These are phyloP conservation scores for Cladosporium sp. DNA, from an alignment of 2,329 filamentous ascomycete species.

Conservation along the genomic window DNA sequence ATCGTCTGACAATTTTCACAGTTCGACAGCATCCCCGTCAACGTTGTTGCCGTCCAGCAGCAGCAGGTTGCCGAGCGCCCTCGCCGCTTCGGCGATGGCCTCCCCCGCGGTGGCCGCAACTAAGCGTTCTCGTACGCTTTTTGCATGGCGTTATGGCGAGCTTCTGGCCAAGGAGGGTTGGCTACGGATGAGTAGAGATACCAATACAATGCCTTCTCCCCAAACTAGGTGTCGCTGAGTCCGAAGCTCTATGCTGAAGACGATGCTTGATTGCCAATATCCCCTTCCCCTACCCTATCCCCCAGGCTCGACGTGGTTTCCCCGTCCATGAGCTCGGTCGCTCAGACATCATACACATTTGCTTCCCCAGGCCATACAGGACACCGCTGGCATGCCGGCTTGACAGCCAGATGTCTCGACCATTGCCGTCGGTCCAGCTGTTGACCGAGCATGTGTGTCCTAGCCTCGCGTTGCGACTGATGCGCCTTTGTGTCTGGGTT, in stretches of 20 bases:
- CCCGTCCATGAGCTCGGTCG: too few species aligned
- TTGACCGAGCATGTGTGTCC: too few species aligned
- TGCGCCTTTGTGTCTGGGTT: too few species aligned
- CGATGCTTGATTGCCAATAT: constrained; percentile 90
- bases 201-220: constrained; percentile 21
- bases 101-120: constrained; percentile 11
- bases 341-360: too few species aligned
- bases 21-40: constrained; percentile 98
- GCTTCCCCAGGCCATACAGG: too few species aligned
- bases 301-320: constrained; percentile 1
- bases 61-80: constrained; percentile 69
- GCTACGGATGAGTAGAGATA: constrained; percentile 13
- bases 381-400: too few species aligned
- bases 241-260: constrained; percentile 43
- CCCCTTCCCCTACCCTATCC: constrained; percentile 16
- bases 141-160: constrained; percentile 12
- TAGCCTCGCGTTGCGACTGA: too few species aligned
- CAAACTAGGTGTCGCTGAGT: constrained; percentile 84
- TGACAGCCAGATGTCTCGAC: too few species aligned
- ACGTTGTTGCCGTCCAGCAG: constrained; percentile 85
- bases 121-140: constrained; percentile 11
- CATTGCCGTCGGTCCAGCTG: too few species aligned
- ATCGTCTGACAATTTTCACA: constrained; percentile 37
- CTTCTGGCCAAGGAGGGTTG: constrained; percentile 20
- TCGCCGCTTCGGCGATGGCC: constrained; percentile 19